phyloP scores from a whole-genome alignment of 495 filamentous ascomycete genomes.

The Daldinia childiae region DNA sequence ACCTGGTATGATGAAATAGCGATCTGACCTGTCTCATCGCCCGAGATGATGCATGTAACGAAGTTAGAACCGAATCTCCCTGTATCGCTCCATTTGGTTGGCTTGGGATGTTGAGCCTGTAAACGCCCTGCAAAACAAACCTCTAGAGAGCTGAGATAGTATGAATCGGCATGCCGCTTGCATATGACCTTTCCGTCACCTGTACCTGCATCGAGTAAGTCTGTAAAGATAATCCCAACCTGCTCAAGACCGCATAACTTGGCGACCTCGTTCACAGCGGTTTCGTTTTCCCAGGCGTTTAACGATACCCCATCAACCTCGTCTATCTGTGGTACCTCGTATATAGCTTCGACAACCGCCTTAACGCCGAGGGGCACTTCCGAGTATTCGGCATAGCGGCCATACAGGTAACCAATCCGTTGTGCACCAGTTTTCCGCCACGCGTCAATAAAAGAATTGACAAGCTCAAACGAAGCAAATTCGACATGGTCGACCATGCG shows the following conservation, averaged over 20 bases:
- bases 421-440: slow-evolving; percentile 86
- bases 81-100: slow-evolving; percentile 96
- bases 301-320: slow-evolving; percentile 93
- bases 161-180: slow-evolving; percentile 96
- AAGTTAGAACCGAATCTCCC: slow-evolving; percentile 96
- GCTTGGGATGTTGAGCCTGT: slow-evolving; percentile 87
- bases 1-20: slow-evolving; percentile 92
- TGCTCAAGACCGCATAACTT: slow-evolving; percentile 85
- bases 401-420: slow-evolving; percentile 89
- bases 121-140: slow-evolving; percentile 87
- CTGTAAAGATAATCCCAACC: slow-evolving; percentile 95
- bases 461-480: slow-evolving; percentile 80
- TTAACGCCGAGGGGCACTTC: slow-evolving; percentile 95
- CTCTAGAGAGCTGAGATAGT: slow-evolving; percentile 92
- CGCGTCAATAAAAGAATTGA: slow-evolving; percentile 88
- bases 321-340: slow-evolving; percentile 90
- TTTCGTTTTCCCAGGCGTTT: slow-evolving; percentile 86
- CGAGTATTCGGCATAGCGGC: slow-evolving; percentile 87
- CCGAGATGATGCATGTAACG: slow-evolving; percentile 93
- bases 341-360: slow-evolving; percentile 96
- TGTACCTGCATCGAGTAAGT: slow-evolving; percentile 82
- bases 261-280: slow-evolving; percentile 82
- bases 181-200: slow-evolving; percentile 87
- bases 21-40: slow-evolving; percentile 89
- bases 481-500: slow-evolving; percentile 99